phyloP scores from a whole-genome alignment of 2,329 filamentous ascomycete species.

The Purpureocillium takamizusanense region DNA sequence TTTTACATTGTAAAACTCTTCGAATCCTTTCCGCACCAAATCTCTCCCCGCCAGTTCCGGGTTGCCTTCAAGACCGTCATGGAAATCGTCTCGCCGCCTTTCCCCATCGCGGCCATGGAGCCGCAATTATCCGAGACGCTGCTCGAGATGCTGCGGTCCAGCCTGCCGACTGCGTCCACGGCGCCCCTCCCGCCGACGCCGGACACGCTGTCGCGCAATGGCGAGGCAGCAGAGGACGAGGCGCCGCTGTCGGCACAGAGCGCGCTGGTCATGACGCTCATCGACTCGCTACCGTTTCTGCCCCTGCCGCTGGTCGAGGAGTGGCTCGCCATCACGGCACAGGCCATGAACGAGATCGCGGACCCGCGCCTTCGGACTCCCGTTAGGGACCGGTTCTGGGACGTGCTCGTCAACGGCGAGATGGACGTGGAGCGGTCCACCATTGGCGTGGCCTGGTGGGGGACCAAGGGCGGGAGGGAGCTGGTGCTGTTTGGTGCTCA shows the following conservation, averaged over 20 bases:
- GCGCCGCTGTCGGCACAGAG: conserved; percentile 64
- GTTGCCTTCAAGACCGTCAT: conserved; percentile 81
- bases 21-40: conserved; percentile 65
- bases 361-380: conserved; percentile 53
- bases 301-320: conserved; percentile 63
- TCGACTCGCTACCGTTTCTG: conserved; percentile 71
- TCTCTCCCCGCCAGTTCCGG: conserved; percentile 79
- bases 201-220: conserved; percentile 23
- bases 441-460: conserved; percentile 82
- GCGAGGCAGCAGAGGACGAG: conserved; percentile 12
- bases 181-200: conserved; percentile 29
- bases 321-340: conserved; percentile 67
- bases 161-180: conserved; percentile 43
- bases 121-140: conserved; percentile 73
- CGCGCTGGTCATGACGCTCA: conserved; percentile 63
- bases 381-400: conserved; percentile 67
- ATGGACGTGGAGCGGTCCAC: conserved; percentile 81
- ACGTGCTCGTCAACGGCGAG: conserved; percentile 70
- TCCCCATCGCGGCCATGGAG: conserved; percentile 61
- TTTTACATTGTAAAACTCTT: conserved; percentile 80
- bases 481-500: conserved; percentile 27
- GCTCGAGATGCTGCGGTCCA: conserved; percentile 65
- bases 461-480: conserved; percentile 45
- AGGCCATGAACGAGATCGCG: conserved; percentile 54
- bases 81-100: conserved; percentile 73